Evolutionary conservation across 2,329 filamentous ascomycete genomes (phyloP), one percentile per base, ranked within the genome.

Genomic region (Phaeosphaeriaceae sp.): DNA sequence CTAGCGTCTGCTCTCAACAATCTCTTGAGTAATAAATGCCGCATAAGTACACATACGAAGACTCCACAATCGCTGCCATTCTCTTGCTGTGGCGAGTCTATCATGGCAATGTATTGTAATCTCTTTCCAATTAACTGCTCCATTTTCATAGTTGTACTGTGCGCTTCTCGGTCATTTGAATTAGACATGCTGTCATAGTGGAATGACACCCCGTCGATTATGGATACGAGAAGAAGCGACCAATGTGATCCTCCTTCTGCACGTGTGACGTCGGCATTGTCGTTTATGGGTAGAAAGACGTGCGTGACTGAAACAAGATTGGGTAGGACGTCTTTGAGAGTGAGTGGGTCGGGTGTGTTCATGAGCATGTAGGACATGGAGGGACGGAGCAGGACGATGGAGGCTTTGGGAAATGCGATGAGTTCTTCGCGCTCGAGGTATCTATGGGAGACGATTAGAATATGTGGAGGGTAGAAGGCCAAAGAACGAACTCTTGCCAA

Each of bases 61-160:
- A 99, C 90, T 15, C 94, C 94, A 63, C 94, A 99, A 74, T 99
- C 94, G 68, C 85, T 93, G 20, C 89, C 86, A 61, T 97, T 97
- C 61, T 92, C 88, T 73, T 99, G 94, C 65, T 95, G 89, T 0
- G 94, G 94, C 8, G 86, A 88, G 68, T 97, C 93, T 0, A 87
- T 80, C 46, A 99, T 81, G 71, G 93, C 86, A 66, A 92, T 83
- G 69, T 95, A 97, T 16, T 86, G 81, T 15, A 95, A 76, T 4
- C 80, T 80, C 48, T 83, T 83, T 28, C 81, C 80, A 0, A 97
- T 80, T 23, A 97, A 77, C 26, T 79, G 77, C 20, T 83, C 80
- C 35, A 99, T 79, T 63, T 91, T 89, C 39, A 82, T 76, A 0
- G 88, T 85, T 6, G 88, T 88, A 1, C 83, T 77, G 42, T 83